Conservation (phyloP, 148 eudicot species). For the Rhododendron simsii region DNA sequence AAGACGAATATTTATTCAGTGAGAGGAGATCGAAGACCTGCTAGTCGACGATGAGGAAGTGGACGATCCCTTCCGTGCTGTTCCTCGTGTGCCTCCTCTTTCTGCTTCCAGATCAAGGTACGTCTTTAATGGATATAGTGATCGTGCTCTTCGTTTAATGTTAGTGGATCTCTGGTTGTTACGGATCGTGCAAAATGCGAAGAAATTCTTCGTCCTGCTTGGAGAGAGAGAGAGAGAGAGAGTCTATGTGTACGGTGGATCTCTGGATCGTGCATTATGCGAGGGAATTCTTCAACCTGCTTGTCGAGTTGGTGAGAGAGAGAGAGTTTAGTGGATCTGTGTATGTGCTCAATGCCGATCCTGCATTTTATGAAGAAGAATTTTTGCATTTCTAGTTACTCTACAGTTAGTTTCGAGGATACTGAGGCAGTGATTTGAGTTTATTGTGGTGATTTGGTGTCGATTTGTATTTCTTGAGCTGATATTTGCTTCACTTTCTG, state of each 20-base stretch:
- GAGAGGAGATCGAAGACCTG: not conserved
- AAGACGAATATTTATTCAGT: not conserved
- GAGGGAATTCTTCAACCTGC: not conserved
- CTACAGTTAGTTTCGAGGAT: not conserved
- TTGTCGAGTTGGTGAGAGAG: not conserved
- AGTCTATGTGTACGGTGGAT: not conserved
- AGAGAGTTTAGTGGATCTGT: not conserved
- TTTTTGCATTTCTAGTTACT: not conserved
- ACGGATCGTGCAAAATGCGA: not conserved
- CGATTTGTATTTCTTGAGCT: not conserved
- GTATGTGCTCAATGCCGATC: not conserved
- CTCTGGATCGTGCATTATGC: not conserved
- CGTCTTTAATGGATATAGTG: not conserved
- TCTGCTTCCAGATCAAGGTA: slow-evolving; percentile 93
- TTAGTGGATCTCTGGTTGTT: not conserved
- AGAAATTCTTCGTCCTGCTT: not conserved
- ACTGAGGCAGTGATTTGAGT: not conserved
- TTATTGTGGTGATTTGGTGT: not conserved
- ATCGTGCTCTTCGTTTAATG: not conserved
- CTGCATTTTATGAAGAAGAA: not conserved
- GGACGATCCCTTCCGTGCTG: slow-evolving; percentile 72
- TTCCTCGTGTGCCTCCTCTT: slow-evolving; percentile 72
- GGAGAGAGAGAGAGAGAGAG: not conserved
- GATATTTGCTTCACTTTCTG: not conserved
- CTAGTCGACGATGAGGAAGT: slow-evolving; percentile 62